phyloP scores from a whole-genome alignment of 2,329 filamentous ascomycete species.

The Exophiala xenobiotica region DNA sequence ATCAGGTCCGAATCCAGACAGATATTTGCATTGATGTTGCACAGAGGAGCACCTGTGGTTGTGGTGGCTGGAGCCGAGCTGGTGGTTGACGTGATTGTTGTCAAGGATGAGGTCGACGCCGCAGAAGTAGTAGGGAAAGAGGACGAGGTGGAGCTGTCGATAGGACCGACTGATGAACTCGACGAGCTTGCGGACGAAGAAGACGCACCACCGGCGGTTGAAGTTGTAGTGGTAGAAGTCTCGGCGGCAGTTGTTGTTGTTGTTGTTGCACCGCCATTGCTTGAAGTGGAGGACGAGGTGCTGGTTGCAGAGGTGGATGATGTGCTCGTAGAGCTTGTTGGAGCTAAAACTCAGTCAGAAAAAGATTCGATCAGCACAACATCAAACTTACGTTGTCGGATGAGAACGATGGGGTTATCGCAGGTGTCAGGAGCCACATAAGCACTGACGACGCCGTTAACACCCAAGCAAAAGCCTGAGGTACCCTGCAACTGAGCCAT shows the following conservation, averaged over 20 bases:
- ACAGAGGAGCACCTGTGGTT: constrained; percentile 5
- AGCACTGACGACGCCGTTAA: not conserved
- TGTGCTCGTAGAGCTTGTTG: not conserved
- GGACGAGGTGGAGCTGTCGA: not conserved
- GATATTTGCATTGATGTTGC: constrained; percentile 15
- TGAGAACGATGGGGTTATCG: not conserved
- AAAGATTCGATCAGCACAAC: not conserved
- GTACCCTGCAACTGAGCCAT: constrained; percentile 1
- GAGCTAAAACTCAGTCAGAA: not conserved
- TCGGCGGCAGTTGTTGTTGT: not conserved
- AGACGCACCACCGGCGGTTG: not conserved
- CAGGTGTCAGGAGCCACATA: not conserved
- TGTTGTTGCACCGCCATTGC: too few species aligned
- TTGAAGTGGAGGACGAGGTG: not conserved
- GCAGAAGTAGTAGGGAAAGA: not conserved
- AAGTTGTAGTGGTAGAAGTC: not conserved
- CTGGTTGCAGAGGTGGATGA: constrained; percentile 1
- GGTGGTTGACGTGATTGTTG: constrained; percentile 5
- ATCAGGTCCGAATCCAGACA: constrained; percentile 12
- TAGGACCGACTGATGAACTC: not conserved
- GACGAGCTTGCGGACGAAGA: not conserved
- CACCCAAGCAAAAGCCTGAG: constrained; percentile 3
- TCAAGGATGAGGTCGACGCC: not conserved
- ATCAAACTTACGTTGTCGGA: not conserved
- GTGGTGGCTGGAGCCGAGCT: constrained; percentile 11